A percentile compares a stretch with the other conserved stretches of the same genome.
These are phyloP conservation scores for Arabis hirsuta DNA, from an alignment of 345 rosid species.

Conservation along the genomic window DNA sequence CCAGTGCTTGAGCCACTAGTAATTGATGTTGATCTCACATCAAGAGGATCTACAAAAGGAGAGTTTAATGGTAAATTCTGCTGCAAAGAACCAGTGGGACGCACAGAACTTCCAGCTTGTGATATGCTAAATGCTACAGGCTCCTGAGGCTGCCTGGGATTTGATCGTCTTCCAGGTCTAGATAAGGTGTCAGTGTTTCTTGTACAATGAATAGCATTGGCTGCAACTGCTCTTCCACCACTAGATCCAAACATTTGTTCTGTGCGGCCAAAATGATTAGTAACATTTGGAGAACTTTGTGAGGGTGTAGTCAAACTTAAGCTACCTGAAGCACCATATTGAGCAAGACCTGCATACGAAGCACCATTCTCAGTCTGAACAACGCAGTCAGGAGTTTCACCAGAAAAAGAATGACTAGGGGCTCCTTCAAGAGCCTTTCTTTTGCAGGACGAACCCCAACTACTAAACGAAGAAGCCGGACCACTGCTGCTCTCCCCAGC, in stretches of 20 bases:
- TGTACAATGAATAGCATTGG: slow-evolving; percentile 56
- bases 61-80: slow-evolving; percentile 51
- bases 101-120: slow-evolving; percentile 50
- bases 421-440: slow-evolving; percentile 89
- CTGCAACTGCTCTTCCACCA: slow-evolving; percentile 48
- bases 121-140: slow-evolving; percentile 53
- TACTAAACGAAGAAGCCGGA: slow-evolving; percentile 59
- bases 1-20: slow-evolving; percentile 47
- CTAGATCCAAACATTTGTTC: slow-evolving; percentile 59
- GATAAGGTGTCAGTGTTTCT: slow-evolving; percentile 46
- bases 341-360: slow-evolving; percentile 47
- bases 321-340: slow-evolving; percentile 59
- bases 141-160: slow-evolving; percentile 60
- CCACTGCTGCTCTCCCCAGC: slow-evolving; percentile 61
- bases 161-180: slow-evolving; percentile 58
- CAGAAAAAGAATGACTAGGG: slow-evolving; percentile 60
- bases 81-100: slow-evolving; percentile 47
- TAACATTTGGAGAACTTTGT: slow-evolving; percentile 47
- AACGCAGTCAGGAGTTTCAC: slow-evolving; percentile 58
- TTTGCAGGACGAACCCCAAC: slow-evolving; percentile 87
- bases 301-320: slow-evolving; percentile 64
- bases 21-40: slow-evolving; percentile 51
- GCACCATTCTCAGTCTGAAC: slow-evolving; percentile 55
- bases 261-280: slow-evolving; percentile 49
- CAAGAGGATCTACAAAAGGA: slow-evolving; percentile 51